Evolutionary conservation across 768 basidiomycete species (phyloP), one percentile per base, ranked within the genome.

Genomic region (Rhodosporidiobolus sp.): DNA sequence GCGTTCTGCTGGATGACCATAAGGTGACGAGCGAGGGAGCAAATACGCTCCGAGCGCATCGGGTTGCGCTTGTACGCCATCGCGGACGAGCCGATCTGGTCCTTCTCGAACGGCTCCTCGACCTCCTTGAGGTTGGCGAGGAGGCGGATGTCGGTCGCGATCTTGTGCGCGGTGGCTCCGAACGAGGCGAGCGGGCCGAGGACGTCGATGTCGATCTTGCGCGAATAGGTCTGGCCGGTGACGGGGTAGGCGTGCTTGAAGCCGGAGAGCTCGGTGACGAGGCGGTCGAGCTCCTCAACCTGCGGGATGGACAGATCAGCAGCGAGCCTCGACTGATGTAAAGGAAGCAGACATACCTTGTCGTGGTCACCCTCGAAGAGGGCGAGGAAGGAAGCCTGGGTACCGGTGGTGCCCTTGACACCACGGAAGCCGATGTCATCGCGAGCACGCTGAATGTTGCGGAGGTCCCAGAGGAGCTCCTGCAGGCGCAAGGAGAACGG

Each of bases 61-160:
- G 96, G 96, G 82, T 99, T 98, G 66, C 95, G 87, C 83, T 98
- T 97, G 87, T 98, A 98, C 16, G 95, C 95, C 95, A 98, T 98
- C 1, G 78, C 78, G 1, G 90, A 92, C 17, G 90, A 91, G 12
- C 96, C 96, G 76, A 98, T 99, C 83, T 99, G 96, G 28, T 95
- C 95, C 63, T 93, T 91, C 82, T 99, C 95, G 82, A 98, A 98
- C 0, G 96, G 96, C 80, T 99, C 96, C 82, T 99, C 96, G 56
- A 99, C 86, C 87, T 98, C 96, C 88, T 99, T 99, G 62, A 99
- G 83, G 82, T 94, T 94, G 4, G 96, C 95, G 54, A 99, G 84
- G 45, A 99, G 84, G 45, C 96, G 87, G 78, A 99, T 87, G 79
- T 98, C 96, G 2, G 94, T 98, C 0, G 90, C 94, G 72, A 99